Evolutionary conservation across 2,329 filamentous ascomycete species (phyloP).

Genomic region (Clonostachys byssicola): DNA sequence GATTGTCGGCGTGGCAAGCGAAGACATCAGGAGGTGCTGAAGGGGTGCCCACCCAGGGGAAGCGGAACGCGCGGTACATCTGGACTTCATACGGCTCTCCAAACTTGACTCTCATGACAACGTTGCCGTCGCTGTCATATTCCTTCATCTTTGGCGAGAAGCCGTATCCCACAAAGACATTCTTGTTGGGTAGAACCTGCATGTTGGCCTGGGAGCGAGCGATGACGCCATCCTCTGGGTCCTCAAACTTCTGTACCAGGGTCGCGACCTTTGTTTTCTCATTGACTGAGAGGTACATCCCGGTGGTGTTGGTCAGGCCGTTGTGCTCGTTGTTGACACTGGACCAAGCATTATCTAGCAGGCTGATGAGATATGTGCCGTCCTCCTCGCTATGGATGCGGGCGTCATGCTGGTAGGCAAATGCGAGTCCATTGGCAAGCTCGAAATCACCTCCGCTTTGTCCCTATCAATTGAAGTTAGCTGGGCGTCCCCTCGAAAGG

Average conservation of each 20-base stretch:
- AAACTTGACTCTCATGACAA: slow-evolving; percentile 15
- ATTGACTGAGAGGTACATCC: slow-evolving; percentile 1
- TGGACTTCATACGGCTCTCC: slow-evolving; percentile 8
- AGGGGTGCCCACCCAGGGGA: slow-evolving; percentile 14
- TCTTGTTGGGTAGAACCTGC: slow-evolving; percentile 10
- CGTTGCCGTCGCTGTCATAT: slow-evolving; percentile 10
- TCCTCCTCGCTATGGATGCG: slow-evolving; percentile 14
- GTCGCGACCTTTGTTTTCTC: slow-evolving; percentile 3
- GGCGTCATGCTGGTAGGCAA: slow-evolving; percentile 28
- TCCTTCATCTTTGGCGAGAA: slow-evolving; percentile 14
- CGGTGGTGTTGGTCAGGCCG: slow-evolving; percentile 3
- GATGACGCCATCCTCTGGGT: slow-evolving; percentile 5
- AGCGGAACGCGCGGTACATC: slow-evolving; percentile 15
- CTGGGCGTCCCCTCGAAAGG: too few relatives aligned
- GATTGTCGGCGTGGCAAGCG: slow-evolving; percentile 6
- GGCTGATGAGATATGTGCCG: slow-evolving; percentile 14
- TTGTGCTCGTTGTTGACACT: slow-evolving; percentile 8
- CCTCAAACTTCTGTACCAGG: slow-evolving; percentile 3
- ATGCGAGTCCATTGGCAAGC: slow-evolving; percentile 18
- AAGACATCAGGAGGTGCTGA: background rate
- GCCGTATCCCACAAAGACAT: slow-evolving; percentile 14
- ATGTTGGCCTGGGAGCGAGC: slow-evolving; percentile 10
- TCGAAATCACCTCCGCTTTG: slow-evolving; percentile 9
- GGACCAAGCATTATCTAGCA: slow-evolving; percentile 26
- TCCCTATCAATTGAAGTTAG: too few relatives aligned